Base-by-base conservation (phyloP, 176 grass and related monocot genomes). In the Puya raimondii region DNA sequence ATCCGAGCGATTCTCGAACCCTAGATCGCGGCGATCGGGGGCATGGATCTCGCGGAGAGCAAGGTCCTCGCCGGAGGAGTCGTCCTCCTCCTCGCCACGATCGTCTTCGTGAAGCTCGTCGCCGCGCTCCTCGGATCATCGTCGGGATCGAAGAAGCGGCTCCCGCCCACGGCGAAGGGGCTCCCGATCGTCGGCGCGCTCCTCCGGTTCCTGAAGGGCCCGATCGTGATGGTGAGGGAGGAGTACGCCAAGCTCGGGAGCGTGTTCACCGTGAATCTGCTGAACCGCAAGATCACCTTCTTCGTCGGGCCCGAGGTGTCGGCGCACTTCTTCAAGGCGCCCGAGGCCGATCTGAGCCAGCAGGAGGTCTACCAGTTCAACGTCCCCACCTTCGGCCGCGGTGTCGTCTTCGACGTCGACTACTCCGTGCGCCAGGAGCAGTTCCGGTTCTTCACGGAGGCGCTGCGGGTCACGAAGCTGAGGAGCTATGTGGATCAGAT, bases 311-410 rank as follows among this genome's bases (percentile, higher is more conserved):
- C 89, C 0, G 94, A 97, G 66, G 89, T 97, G 13, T 97, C 94
- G 1, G 82, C 65, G 0, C 84, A 97, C 72, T 85, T 97, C 69
- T 97, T 97, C 74, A 97, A 97, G 80, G 87, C 89, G 12, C 77
- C 79, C 4, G 94, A 97, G 80, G 23, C 77, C 4, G 86, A 97
- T 72, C 76, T 97, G 73, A 97, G 94, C 82, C 94, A 97, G 84
- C 84, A 92, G 66, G 94, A 97, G 82, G 94, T 97, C 5, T 97
- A 97, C 74, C 65, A 73, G 63, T 97, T 97, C 82, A 97, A 92
- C 21, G 89, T 90, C 33, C 84, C 94, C 9, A 90, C 94, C 0
- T 97, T 97, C 14, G 94, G 94, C 7, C 94, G 80, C 0, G 94
- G 89, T 47, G 89, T 97, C 48, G 89, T 85, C 8, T 97, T 88